Base-by-base conservation (phyloP, 1,284 basidiomycete species). In the Schizophyllum amplum region DNA sequence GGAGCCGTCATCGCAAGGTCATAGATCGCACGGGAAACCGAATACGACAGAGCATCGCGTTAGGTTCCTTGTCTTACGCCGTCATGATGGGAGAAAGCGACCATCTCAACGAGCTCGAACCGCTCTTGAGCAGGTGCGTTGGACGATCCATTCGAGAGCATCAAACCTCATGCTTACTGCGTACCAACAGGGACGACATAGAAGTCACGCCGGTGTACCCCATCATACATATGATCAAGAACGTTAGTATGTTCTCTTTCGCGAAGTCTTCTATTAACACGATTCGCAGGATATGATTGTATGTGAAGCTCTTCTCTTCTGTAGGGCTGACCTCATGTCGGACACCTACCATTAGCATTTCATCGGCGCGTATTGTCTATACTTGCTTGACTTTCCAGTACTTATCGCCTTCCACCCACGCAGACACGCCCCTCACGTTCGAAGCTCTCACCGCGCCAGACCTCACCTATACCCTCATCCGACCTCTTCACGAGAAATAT, bases 401-500 rank as follows among this genome's bases (percentile, higher is more conserved):
- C 25, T 50, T 24, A 24, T 11, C 51, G 27, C 46, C 51, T 58
- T 65, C 55, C 25, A 56, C 33, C 56, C 57, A n/a, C 51, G 56
- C 63, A 88, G 90, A 92, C 69, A 88, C 88, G 0, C 87, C 90
- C 11, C 74, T 92, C 57, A 81, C 80, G 1, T 84, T 85, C 63
- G 88, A 90, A 63, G 81, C 83, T n/a, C 76, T 94, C 52, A 80
- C 79, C 1, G 84, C 86, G 0, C 90, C 93, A 0, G 93, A 96
- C 68, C 79, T 93, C 48, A 92, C 87, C 0, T 95, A 95, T 69
- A 90, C 90, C 0, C 84, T 96, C 58, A 79, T 94, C 53, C 81
- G 80, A 22, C 87, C 87, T 1, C 75, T 91, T 21, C 77, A 81
- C 57, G 85, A 90, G 55, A 92, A 89, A 68, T 92, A 92, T 68